Evolutionary conservation across 2,329 filamentous ascomycete genomes (phyloP).

Genomic region (Hymenoscyphus albidus): DNA sequence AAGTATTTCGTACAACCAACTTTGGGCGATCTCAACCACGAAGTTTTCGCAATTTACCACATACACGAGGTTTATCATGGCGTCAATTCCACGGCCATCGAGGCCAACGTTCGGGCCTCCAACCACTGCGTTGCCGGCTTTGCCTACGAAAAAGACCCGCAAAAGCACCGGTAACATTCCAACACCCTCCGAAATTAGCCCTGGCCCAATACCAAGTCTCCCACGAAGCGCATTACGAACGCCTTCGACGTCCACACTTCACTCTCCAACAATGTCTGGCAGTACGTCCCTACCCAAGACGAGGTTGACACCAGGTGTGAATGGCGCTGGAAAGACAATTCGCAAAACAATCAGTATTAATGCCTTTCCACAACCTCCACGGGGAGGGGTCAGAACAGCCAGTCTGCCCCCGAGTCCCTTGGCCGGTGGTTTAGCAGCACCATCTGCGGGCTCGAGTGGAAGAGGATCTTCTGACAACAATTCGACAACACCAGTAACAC

Average conservation of each 20-base stretch:
- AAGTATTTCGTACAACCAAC: slow-evolving; percentile 1
- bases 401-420: slow-evolving; percentile 62
- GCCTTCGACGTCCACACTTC: slow-evolving; percentile 54
- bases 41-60: slow-evolving; percentile 4
- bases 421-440: slow-evolving; percentile 41
- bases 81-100: slow-evolving; percentile 49
- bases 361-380: slow-evolving; percentile 86
- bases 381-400: slow-evolving; percentile 51
- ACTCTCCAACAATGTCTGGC: slow-evolving; percentile 44
- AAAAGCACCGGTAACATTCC: slow-evolving; percentile 56
- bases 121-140: slow-evolving; percentile 65
- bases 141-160: slow-evolving; percentile 69
- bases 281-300: slow-evolving; percentile 53
- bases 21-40: slow-evolving; percentile 17
- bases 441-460: slow-evolving; percentile 15
- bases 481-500: slow-evolving; percentile 14
- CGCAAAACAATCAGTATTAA: slow-evolving; percentile 91
- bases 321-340: slow-evolving; percentile 62
- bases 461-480: slow-evolving; percentile 28
- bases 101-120: slow-evolving; percentile 68
- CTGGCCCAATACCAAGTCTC: slow-evolving; percentile 35
- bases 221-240: slow-evolving; percentile 56
- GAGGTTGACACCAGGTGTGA: slow-evolving; percentile 52
- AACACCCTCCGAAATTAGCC: slow-evolving; percentile 52
- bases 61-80: slow-evolving; percentile 25